Evolutionary conservation across 2,329 filamentous ascomycete genomes (phyloP).

Genomic region (Blumeria hordei): DNA sequence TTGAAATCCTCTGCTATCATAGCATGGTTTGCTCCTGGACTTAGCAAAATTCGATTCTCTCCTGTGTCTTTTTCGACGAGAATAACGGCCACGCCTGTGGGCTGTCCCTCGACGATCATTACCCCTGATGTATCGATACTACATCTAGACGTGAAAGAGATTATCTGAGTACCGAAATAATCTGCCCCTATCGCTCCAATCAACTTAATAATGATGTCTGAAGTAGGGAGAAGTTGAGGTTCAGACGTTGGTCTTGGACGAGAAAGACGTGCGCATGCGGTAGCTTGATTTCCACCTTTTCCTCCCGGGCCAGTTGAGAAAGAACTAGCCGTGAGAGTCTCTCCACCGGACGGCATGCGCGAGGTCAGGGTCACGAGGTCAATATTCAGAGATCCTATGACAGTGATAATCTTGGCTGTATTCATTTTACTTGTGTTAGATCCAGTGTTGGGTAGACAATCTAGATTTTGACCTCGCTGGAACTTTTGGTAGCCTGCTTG

Average conservation of each 20-base stretch:
- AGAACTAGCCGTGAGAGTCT: conserved; percentile 59
- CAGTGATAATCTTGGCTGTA: conserved; percentile 32
- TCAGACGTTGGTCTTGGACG: conserved; percentile 20
- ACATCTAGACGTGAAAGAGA: conserved; percentile 29
- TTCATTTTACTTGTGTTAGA: too few relatives aligned
- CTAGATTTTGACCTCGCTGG: too few relatives aligned
- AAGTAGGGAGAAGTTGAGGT: conserved; percentile 4
- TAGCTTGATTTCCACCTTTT: conserved; percentile 71
- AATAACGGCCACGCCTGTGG: conserved; percentile 52
- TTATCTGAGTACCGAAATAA: conserved; percentile 36
- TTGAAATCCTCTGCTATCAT: conserved; percentile 20
- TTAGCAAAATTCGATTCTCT: conserved; percentile 32
- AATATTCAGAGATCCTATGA: conserved; percentile 84
- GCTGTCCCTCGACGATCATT: conserved; percentile 19
- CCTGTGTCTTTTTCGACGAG: conserved; percentile 40
- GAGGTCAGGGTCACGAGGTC: conserved; percentile 77
- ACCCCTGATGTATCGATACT: conserved; percentile 38
- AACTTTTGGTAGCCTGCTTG: too few relatives aligned
- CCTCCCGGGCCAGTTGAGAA: conserved; percentile 70
- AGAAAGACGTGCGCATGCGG: conserved; percentile 40
- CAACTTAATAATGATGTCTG: conserved; percentile 34
- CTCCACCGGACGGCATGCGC: conserved; percentile 60
- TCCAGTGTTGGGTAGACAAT: too few relatives aligned
- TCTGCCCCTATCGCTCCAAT: conserved; percentile 50
- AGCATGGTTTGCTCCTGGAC: conserved; percentile 41